phyloP scores from a whole-genome alignment of 2,329 filamentous ascomycete genomes.

The Colletotrichum sp. region DNA sequence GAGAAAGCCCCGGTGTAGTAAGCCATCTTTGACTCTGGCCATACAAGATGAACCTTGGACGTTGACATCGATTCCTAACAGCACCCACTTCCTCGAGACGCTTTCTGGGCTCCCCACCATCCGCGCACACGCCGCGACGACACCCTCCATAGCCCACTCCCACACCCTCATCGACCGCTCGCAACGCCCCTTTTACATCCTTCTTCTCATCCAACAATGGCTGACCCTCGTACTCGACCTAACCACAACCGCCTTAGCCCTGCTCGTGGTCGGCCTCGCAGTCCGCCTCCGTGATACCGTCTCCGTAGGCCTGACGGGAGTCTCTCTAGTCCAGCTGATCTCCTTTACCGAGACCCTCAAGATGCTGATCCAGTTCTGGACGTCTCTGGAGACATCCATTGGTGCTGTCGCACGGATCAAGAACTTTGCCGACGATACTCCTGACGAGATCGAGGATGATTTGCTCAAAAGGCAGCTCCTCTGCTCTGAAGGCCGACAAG shows the following conservation, averaged over 20 bases:
- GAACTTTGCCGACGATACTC: slow-evolving; percentile 30
- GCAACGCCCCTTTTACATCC: slow-evolving; percentile 62
- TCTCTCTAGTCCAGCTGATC: slow-evolving; percentile 34
- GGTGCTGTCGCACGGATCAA: slow-evolving; percentile 31
- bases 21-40: slow-evolving; percentile 24
- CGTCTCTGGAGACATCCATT: slow-evolving; percentile 31
- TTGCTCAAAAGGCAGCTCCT: neutral
- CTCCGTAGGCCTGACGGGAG: slow-evolving; percentile 24
- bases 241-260: slow-evolving; percentile 49
- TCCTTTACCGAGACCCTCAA: slow-evolving; percentile 36
- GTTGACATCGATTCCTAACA: neutral
- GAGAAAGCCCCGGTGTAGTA: slow-evolving; percentile 45
- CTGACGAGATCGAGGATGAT: slow-evolving; percentile 29
- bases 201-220: slow-evolving; percentile 64
- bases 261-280: slow-evolving; percentile 50
- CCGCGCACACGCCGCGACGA: slow-evolving; percentile 59
- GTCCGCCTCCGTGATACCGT: slow-evolving; percentile 29
- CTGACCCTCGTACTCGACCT: slow-evolving; percentile 56
- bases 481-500: neutral
- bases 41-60: neutral
- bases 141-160: slow-evolving; percentile 46
- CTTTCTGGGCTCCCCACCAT: slow-evolving; percentile 53
- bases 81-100: slow-evolving; percentile 48
- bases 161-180: slow-evolving; percentile 55
- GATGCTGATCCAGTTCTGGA: slow-evolving; percentile 38